These are phyloP conservation scores for Candida ipomoeae DNA, from an alignment of 805 yeast genomes.

Conservation along the genomic window DNA sequence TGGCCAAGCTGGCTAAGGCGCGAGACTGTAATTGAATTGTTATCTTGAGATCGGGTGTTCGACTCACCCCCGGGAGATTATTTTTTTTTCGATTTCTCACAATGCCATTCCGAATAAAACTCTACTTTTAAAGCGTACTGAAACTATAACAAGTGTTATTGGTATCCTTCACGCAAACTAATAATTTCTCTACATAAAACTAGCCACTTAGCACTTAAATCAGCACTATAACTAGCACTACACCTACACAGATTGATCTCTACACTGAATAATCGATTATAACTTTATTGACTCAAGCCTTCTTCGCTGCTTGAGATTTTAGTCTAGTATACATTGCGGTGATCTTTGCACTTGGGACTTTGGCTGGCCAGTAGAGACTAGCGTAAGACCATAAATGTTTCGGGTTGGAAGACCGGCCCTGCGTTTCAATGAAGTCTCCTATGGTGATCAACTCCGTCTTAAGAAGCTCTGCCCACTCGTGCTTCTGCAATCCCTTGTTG, in stretches of 20 bases:
- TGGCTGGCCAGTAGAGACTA: constrained; percentile 81
- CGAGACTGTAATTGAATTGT: constrained; percentile 38
- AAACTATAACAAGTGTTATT: too few relatives aligned
- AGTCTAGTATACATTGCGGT: constrained; percentile 71
- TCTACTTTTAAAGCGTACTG: not conserved
- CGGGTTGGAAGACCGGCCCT: constrained; percentile 32
- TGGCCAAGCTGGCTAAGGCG: constrained; percentile 46
- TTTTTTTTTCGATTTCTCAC: constrained; percentile 8
- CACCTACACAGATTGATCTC: too few relatives aligned
- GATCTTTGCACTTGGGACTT: constrained; percentile 70
- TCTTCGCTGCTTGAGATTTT: constrained; percentile 23
- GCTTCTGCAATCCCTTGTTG: constrained; percentile 64
- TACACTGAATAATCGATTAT: not conserved
- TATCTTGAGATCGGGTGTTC: constrained; percentile 44
- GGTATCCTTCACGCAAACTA: too few relatives aligned
- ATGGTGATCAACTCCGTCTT: constrained; percentile 65
- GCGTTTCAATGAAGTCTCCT: constrained; percentile 58
- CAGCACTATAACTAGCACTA: too few relatives aligned
- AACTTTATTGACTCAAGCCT: constrained; percentile 3
- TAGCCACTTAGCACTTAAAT: too few relatives aligned
- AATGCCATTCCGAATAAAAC: too few relatives aligned
- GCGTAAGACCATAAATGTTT: constrained; percentile 85
- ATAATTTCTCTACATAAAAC: too few relatives aligned
- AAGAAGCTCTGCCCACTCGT: constrained; percentile 71
- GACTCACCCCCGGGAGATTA: constrained; percentile 43